These are phyloP conservation scores for Rosa persica DNA, from an alignment of 306 rosid species.

Conservation along the genomic window DNA sequence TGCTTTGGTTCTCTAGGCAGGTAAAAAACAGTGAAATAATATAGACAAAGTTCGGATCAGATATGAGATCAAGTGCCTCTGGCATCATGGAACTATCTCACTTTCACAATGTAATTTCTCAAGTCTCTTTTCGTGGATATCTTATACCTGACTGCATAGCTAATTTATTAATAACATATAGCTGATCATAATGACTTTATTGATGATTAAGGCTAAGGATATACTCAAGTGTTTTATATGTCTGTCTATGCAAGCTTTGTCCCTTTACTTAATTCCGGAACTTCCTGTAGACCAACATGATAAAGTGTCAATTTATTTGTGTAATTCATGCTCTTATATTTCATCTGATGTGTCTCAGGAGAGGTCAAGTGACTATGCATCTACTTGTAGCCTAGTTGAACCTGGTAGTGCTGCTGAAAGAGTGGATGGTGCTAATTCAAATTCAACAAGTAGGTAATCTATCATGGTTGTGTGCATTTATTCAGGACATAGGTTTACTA, in stretches of 20 bases:
- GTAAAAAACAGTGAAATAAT: conserved; percentile 45
- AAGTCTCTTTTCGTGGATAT: conserved; percentile 11
- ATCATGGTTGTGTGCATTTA: not conserved
- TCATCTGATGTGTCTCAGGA: conserved; percentile 48
- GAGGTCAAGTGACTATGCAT: conserved; percentile 37
- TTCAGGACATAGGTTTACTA: not conserved
- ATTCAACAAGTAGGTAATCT: conserved; percentile 42
- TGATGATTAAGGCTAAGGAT: not conserved
- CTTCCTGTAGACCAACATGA: not conserved
- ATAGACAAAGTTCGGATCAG: conserved; percentile 49
- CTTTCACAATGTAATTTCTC: conserved; percentile 51
- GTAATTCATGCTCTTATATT: conserved; percentile 28
- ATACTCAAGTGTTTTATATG: not conserved
- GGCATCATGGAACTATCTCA: conserved; percentile 40
- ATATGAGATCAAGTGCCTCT: conserved; percentile 42
- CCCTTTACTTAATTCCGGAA: no score
- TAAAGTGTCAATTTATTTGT: conserved; percentile 17
- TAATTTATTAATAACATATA: not conserved
- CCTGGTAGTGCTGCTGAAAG: conserved; percentile 40
- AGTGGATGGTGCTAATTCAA: conserved; percentile 41
- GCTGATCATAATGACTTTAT: conserved; percentile 1
- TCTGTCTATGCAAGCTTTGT: not conserved
- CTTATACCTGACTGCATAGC: conserved; percentile 1
- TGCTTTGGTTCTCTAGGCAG: conserved; percentile 42
- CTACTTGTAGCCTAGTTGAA: conserved; percentile 41